phyloP scores from a whole-genome alignment of 1,139 yeast species.

The Blastobotrys persicus region DNA sequence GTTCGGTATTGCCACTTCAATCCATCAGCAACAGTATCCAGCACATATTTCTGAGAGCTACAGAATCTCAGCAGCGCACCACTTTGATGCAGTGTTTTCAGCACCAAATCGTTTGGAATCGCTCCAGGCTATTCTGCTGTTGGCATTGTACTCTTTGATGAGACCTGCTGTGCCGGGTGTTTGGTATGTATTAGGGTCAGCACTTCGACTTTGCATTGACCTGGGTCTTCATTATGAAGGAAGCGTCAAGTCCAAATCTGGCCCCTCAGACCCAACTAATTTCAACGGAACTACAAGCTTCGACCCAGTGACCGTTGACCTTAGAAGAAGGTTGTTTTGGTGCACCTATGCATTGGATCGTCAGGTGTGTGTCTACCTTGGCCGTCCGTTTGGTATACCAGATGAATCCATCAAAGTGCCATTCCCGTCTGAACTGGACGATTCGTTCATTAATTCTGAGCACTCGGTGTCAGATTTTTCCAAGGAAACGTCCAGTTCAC shows the following conservation, averaged over 20 bases:
- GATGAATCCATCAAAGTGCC: constrained; percentile 62
- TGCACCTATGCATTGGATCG: constrained; percentile 82
- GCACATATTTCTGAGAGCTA: constrained; percentile 69
- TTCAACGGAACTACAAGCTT: constrained; percentile 13
- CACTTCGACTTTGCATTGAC: constrained; percentile 75
- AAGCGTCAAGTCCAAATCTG: constrained; percentile 32
- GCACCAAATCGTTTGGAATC: constrained; percentile 65
- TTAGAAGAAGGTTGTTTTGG: constrained; percentile 82
- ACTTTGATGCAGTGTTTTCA: constrained; percentile 56
- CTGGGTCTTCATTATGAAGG: constrained; percentile 71
- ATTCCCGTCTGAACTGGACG: constrained; percentile 75
- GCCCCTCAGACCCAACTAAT: constrained; percentile 7
- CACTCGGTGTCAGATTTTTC: constrained; percentile 29
- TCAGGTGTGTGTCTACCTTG: constrained; percentile 68
- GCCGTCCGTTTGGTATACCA: constrained; percentile 72
- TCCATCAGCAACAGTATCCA: constrained; percentile 68
- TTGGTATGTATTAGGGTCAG: constrained; percentile 88
- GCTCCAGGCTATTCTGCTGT: constrained; percentile 65
- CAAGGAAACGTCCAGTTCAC: constrained; percentile 27
- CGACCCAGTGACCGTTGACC: constrained; percentile 60
- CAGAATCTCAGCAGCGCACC: constrained; percentile 63
- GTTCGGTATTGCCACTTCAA: constrained; percentile 79
- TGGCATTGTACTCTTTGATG: constrained; percentile 63
- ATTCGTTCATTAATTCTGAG: constrained; percentile 49
- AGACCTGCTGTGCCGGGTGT: constrained; percentile 68